phyloP scores from a whole-genome alignment of 116 monocot genomes.

The Iris pallida region DNA sequence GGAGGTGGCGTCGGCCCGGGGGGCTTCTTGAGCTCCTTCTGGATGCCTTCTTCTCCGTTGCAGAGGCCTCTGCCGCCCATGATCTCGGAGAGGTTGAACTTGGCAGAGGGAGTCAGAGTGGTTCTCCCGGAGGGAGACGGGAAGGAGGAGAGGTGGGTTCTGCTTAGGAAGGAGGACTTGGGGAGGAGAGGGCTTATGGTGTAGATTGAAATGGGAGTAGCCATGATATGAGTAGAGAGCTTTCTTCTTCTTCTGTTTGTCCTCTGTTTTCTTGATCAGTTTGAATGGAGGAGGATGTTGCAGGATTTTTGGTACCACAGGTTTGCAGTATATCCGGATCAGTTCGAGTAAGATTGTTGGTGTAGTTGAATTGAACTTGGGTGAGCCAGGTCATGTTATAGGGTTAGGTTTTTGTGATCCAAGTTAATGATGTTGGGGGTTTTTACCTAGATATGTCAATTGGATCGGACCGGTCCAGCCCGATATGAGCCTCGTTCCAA shows the following conservation, averaged over 20 bases:
- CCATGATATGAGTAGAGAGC: constrained; percentile 3
- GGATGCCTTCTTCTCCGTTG: constrained; percentile 63
- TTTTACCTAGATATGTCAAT: too few relatives aligned
- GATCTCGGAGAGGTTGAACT: constrained; percentile 60
- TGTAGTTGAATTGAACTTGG: too few relatives aligned
- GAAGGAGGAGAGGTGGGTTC: neutral
- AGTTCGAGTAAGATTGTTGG: too few relatives aligned
- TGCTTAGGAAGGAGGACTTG: neutral
- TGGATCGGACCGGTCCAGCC: too few relatives aligned
- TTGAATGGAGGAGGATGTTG: neutral
- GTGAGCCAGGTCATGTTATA: too few relatives aligned
- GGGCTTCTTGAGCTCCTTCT: constrained; percentile 41
- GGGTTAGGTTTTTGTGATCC: too few relatives aligned
- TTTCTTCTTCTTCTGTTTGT: neutral
- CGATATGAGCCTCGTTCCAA: too few relatives aligned
- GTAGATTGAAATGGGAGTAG: constrained; percentile 20
- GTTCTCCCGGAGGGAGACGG: neutral
- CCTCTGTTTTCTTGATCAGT: neutral
- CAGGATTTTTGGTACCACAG: neutral
- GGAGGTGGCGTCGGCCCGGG: neutral
- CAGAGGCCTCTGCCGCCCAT: constrained; percentile 77
- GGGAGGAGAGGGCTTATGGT: constrained; percentile 16
- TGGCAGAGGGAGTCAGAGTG: constrained; percentile 35
- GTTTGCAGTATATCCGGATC: neutral
- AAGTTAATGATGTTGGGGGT: too few relatives aligned